Base-by-base conservation (phyloP, 2,329 filamentous ascomycete species). In the Ophiostoma ips region DNA sequence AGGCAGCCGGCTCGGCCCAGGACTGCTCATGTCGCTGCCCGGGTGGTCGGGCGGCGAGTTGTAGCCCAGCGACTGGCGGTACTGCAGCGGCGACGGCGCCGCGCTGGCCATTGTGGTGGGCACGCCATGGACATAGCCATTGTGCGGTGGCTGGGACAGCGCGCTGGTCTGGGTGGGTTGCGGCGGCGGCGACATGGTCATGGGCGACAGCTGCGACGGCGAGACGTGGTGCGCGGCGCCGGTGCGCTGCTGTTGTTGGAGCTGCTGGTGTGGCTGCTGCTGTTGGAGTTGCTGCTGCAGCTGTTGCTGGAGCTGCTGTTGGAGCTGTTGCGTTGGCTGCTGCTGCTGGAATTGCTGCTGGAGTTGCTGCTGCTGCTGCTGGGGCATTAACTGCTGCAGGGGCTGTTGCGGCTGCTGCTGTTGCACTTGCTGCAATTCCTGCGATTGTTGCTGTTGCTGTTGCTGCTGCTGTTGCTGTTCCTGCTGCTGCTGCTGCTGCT, bases 191-290 rank as follows among this genome's bases (percentile, higher is more conserved):
- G 47, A 50, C 16, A 35, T 35, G 3, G 31, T n/a, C 36, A 47
- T 28, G 1, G 52, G 49, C 4, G 52, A 51, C 18, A 48, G 48
- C n/a, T 52, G 45, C 48, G 49, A 49, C 12, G 52, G 50, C 28
- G 52, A 52, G 13, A 46, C 38, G 7, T 51, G 18, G 18, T 28
- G 40, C 30, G 34, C 45, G 11, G 19, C 35, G 34, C 6, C 15
- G 6, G 2, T 12, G 7, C 6, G 21, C 15, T 30, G 38, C 13
- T 41, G 38, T 24, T 41, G 38, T 12, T 41, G 38, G 2, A 16
- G 33, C 33, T 35, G 33, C 10, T 18, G 15, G 5, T 28, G 24
- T 15, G 15, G 34, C 10, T 37, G 33, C 33, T 35, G 33, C 10
- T 18, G 15, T 8, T 28, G 24, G 19, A 2, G 21, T 40, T 13